These are phyloP conservation scores for Trypanosoma scelopori DNA, from an alignment of 208 protist species.

Conservation along the genomic window DNA sequence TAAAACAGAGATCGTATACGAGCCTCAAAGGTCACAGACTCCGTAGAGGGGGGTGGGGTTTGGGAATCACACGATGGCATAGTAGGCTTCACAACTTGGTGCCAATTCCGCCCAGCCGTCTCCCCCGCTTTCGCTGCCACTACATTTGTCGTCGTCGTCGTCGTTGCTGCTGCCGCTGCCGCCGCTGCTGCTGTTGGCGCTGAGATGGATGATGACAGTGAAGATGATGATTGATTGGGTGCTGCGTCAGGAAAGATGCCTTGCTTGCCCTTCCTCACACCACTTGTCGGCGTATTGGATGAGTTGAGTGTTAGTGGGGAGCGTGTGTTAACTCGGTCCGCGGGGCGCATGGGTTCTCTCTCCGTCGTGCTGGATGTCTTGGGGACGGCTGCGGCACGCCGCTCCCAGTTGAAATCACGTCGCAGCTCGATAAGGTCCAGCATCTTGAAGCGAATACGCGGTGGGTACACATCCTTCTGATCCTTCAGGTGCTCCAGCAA, in stretches of 20 bases:
- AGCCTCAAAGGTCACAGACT: slow-evolving; percentile 63
- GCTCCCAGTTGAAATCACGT: slow-evolving; percentile 32
- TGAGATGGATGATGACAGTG: background rate
- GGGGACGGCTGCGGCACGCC: slow-evolving; percentile 17
- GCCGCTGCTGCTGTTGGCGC: too few relatives aligned
- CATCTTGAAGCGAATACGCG: slow-evolving; percentile 87
- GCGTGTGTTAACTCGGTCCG: slow-evolving; percentile 4
- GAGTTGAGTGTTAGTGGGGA: slow-evolving; percentile 10
- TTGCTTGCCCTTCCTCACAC: slow-evolving; percentile 25
- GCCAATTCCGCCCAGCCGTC: slow-evolving; percentile 15
- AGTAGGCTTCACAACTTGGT: slow-evolving; percentile 21
- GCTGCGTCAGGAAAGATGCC: slow-evolving; percentile 9
- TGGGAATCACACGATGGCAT: background rate
- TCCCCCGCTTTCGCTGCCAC: slow-evolving; percentile 5
- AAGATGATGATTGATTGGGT: slow-evolving; percentile 14
- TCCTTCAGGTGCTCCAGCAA: slow-evolving; percentile 50
- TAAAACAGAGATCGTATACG: slow-evolving; percentile 67
- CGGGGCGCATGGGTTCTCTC: slow-evolving; percentile 14
- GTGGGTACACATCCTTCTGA: slow-evolving; percentile 56
- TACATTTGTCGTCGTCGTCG: slow-evolving; percentile 13
- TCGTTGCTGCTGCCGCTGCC: too few relatives aligned
- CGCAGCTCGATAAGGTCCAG: slow-evolving; percentile 88
- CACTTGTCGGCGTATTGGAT: slow-evolving; percentile 1
- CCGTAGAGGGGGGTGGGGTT: background rate
- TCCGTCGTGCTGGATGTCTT: slow-evolving; percentile 6